Conservation (phyloP, 2,329 filamentous ascomycete species). For the Cladosporium sp. region DNA sequence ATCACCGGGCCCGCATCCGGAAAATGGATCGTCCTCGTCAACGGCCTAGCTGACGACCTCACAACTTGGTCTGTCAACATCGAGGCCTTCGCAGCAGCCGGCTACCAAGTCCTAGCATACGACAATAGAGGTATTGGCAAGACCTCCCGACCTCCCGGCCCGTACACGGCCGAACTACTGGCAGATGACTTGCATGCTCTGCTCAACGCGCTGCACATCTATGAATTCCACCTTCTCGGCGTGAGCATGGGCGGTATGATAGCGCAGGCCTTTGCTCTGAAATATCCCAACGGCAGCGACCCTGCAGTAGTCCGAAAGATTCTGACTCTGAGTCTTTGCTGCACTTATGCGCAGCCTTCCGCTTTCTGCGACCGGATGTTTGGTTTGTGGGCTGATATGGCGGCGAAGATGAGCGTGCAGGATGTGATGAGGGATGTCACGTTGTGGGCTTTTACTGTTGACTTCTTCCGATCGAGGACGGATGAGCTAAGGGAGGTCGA, state of each 20-base stretch:
- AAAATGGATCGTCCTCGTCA: constrained; percentile 20
- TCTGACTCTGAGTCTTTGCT: constrained; percentile 18
- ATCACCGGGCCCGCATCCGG: neutral
- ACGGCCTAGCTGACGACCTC: constrained; percentile 24
- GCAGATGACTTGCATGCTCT: constrained; percentile 22
- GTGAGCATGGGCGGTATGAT: constrained; percentile 27
- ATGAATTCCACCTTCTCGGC: constrained; percentile 21
- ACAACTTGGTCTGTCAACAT: constrained; percentile 19
- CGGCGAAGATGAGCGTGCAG: constrained; percentile 19
- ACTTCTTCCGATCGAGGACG: constrained; percentile 17
- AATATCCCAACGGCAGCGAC: constrained; percentile 16
- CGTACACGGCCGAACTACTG: constrained; percentile 19
- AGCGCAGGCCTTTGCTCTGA: constrained; percentile 20
- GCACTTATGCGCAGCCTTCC: constrained; percentile 21
- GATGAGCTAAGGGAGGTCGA: constrained; percentile 19
- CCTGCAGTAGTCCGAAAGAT: constrained; percentile 12
- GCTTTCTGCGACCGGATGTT: constrained; percentile 24
- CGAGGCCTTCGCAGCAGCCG: constrained; percentile 16
- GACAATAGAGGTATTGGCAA: constrained; percentile 25
- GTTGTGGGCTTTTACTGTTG: constrained; percentile 25
- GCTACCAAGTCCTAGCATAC: constrained; percentile 20
- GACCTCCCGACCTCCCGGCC: constrained; percentile 16
- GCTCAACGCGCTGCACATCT: constrained; percentile 14
- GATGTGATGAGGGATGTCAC: constrained; percentile 25
- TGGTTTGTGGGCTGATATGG: constrained; percentile 21